Conservation (phyloP, 2,329 filamentous ascomycete genomes). For the Sporothrix inflata region DNA sequence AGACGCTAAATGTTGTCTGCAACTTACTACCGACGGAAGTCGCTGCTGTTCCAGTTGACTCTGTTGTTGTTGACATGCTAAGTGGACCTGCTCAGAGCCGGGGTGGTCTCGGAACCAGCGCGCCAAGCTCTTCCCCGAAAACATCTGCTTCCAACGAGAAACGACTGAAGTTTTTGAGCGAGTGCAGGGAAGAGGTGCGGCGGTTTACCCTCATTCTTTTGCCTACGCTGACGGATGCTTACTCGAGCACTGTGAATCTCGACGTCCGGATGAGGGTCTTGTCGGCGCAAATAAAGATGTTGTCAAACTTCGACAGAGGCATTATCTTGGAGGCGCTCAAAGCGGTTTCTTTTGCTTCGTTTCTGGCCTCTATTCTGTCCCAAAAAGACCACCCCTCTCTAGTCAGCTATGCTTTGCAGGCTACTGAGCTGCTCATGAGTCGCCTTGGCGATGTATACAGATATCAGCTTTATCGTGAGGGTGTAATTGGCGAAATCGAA, state of each 20-base stretch:
- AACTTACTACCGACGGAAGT: slow-evolving; percentile 65
- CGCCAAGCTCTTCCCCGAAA: slow-evolving; percentile 46
- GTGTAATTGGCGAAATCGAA: slow-evolving; percentile 87
- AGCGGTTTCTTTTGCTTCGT: slow-evolving; percentile 91
- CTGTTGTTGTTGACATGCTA: slow-evolving; percentile 47
- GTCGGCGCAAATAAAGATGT: slow-evolving; percentile 95
- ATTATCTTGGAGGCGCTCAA: slow-evolving; percentile 85
- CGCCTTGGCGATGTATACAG: slow-evolving; percentile 86
- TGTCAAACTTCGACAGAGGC: slow-evolving; percentile 85
- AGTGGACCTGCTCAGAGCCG: no score
- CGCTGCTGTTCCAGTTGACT: neutral
- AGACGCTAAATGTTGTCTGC: slow-evolving; percentile 96
- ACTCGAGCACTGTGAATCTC: slow-evolving; percentile 95
- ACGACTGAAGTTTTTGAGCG: slow-evolving; percentile 76
- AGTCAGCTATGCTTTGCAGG: slow-evolving; percentile 84
- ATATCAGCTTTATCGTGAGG: slow-evolving; percentile 96
- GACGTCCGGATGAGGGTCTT: slow-evolving; percentile 94
- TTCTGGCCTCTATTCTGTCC: slow-evolving; percentile 90
- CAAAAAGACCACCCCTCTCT: slow-evolving; percentile 90
- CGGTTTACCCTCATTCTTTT: slow-evolving; percentile 92
- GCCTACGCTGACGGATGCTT: slow-evolving; percentile 93
- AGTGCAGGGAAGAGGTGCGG: slow-evolving; percentile 84
- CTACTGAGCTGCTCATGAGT: slow-evolving; percentile 82
- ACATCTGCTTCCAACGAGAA: slow-evolving; percentile 71
- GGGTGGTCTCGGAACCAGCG: slow-evolving; percentile 37